Evolutionary conservation across 164 flowering plant species (phyloP).

Genomic region (Brasenia schreberi): DNA sequence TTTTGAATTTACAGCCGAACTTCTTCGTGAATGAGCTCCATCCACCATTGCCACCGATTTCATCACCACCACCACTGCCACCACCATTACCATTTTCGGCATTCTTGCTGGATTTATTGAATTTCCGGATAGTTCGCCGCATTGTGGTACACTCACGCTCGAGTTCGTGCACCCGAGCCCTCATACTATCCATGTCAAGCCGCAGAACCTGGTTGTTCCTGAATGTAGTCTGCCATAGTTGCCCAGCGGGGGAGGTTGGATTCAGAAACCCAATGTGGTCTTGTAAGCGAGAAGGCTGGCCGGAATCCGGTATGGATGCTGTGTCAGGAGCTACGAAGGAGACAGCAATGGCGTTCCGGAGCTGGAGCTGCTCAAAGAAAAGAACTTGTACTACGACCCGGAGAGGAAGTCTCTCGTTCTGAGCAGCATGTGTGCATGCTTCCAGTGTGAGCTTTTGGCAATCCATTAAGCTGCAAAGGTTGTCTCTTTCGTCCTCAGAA

Average conservation of each 20-base stretch:
- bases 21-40: conserved; percentile 34
- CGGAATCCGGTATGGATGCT: conserved; percentile 16
- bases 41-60: conserved; percentile 7
- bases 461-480: conserved; percentile 60
- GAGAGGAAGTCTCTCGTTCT: conserved; percentile 88
- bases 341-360: conserved; percentile 87
- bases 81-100: conserved; percentile 2
- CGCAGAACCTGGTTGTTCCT: conserved; percentile 87
- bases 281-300: conserved; percentile 13
- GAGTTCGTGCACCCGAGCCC: conserved; percentile 76
- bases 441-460: conserved; percentile 88
- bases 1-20: conserved; percentile 89
- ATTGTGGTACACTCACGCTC: conserved; percentile 82
- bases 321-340: conserved; percentile 38
- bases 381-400: conserved; percentile 87
- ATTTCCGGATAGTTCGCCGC: conserved; percentile 70
- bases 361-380: conserved; percentile 93
- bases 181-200: conserved; percentile 89
- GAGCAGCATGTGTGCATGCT: conserved; percentile 98
- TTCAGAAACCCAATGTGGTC: background rate
- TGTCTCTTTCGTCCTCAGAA: conserved; percentile 72
- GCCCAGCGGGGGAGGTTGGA: conserved; percentile 6
- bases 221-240: conserved; percentile 53
- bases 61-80: background rate
- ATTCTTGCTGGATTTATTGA: conserved; percentile 24